Base-by-base conservation (phyloP, 1,139 yeast genomes). In the Maudiozyma humilis region DNA sequence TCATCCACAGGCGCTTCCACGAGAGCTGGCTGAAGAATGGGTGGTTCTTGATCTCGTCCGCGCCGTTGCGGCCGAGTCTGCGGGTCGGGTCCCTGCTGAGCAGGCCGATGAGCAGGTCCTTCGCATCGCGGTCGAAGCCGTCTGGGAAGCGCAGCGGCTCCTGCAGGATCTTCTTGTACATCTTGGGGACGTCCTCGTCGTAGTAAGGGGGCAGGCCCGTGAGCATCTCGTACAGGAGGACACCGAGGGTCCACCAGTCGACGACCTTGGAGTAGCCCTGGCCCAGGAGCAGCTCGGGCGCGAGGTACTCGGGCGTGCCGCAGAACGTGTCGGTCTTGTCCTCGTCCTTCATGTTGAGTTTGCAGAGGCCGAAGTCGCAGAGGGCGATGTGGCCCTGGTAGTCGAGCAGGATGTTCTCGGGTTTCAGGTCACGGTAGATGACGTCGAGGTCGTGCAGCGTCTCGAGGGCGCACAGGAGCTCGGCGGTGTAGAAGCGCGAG, bases 171-270 rank as follows among this genome's bases (percentile, higher is more conserved):
- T 89, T 91, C 60, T 86, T 79, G 69, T 91, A 91, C 98, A 91
- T 91, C 42, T 81, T 80, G 47, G 88, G 83, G n/a, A 84, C 83
- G 65, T 89, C 91, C 60, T 88, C 96, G 60, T 89, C 97, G 62
- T 86, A 91, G 62, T 88, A 91, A 39, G 96, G 96, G 7, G 98
- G 98, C 52, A 91, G 72, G 0, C 97, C 96, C 2, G 96, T 88
- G 51, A 93, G 75, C 98, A 91, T 91, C 64, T 91, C 98, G 63
- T 85, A 91, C 38, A 91, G 71, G 42, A 91, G 72, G 32, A 91
- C 91, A 32, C 98, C 98, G 51, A 91, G 71, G 1, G 97, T 91
- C 98, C 98, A 91, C 81, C 95, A 91, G 66, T 91, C 98, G 33
- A 91, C 97, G 57, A 85, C 82, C 63, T 95, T 78, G 5, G 97